Evolutionary conservation across 2,329 filamentous ascomycete species (phyloP), one percentile per base, ranked within the genome.

Genomic region (Ophiostoma novo-ulmi): DNA sequence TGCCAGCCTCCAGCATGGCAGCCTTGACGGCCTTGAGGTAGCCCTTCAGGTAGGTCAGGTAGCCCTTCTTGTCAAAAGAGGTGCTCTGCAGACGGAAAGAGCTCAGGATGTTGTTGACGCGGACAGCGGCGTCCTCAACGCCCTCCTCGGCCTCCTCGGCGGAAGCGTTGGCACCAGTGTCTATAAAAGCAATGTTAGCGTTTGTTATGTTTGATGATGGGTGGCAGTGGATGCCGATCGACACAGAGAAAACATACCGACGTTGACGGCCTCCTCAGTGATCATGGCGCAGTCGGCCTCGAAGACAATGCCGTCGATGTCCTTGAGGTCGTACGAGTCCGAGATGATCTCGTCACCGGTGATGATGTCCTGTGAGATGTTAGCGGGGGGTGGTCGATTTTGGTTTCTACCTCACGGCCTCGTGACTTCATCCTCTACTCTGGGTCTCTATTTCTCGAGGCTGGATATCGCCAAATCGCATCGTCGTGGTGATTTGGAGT

Each of bases 271-370:
- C 75, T 89, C 93, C 81, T 94, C 85, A 72, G 87, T 88, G 83
- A 97, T 93, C 89, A 94, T 97, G 80, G 86, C 85, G 84, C 94
- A 97, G 84, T 99, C 91, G 79, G 90, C 90, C 85, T 98, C 94
- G 84, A 91, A 98, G 77, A 91, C 89, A 76, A 91, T 85, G 76
- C 88, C 89, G 81, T 94, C 91, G 74, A 94, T 80, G 81, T 91
- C 85, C 85, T 92, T 93, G 80, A 96, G 82, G 77, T 93, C 85
- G 85, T 90, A 97, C 76, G 91, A 95, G 85, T 98, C 94, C 79
- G 95, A 96, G 89, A 98, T 89, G 81, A 99, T 87, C 90, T 99
- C 95, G 84, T 97, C 94, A 75, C 85, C 92, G 82, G 88, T 91
- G 82, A 97, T 81, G 77, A 95, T 83, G 81, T 99, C 95, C 95